A percentile compares a stretch with the other conserved stretches of the same genome.
These are phyloP conservation scores for Furcasterigmium sp. DNA, from an alignment of 2,329 filamentous ascomycete species.

Conservation along the genomic window DNA sequence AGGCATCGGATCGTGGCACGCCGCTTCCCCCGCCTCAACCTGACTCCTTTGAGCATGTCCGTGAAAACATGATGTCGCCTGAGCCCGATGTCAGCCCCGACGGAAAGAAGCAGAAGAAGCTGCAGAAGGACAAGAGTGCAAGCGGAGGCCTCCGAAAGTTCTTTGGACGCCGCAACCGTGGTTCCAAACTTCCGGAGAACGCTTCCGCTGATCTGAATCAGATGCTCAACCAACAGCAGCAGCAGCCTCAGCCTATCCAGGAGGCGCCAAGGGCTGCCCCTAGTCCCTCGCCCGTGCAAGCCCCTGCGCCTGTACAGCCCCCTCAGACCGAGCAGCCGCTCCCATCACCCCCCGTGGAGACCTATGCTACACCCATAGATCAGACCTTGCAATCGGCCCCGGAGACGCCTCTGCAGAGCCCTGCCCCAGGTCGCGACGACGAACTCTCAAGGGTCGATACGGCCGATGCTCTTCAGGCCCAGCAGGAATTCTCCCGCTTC, in stretches of 20 bases:
- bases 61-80: conserved; percentile 32
- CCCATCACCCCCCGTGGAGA: conserved; percentile 10
- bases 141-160: conserved; percentile 56
- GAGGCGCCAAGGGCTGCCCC: conserved; percentile 15
- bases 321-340: conserved; percentile 10
- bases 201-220: conserved; percentile 44
- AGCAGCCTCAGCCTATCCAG: conserved; percentile 9
- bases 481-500: conserved; percentile 61
- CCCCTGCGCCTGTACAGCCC: conserved; percentile 10
- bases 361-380: conserved; percentile 10
- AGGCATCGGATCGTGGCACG: conserved; percentile 24
- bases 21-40: conserved; percentile 30
- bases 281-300: conserved; percentile 14
- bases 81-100: conserved; percentile 38
- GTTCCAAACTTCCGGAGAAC: conserved; percentile 51
- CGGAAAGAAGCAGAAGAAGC: conserved; percentile 43
- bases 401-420: conserved; percentile 10
- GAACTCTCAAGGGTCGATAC: conserved; percentile 56
- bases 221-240: conserved; percentile 39
- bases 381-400: conserved; percentile 8
- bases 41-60: conserved; percentile 25
- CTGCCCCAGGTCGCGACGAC: conserved; percentile 37
- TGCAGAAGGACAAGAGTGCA: conserved; percentile 45
- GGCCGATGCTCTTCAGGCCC: conserved; percentile 52
- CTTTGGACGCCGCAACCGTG: conserved; percentile 56